Evolutionary conservation across 768 basidiomycete genomes (phyloP), one percentile per base, ranked within the genome.

Genomic region (Russula ochroleuca): DNA sequence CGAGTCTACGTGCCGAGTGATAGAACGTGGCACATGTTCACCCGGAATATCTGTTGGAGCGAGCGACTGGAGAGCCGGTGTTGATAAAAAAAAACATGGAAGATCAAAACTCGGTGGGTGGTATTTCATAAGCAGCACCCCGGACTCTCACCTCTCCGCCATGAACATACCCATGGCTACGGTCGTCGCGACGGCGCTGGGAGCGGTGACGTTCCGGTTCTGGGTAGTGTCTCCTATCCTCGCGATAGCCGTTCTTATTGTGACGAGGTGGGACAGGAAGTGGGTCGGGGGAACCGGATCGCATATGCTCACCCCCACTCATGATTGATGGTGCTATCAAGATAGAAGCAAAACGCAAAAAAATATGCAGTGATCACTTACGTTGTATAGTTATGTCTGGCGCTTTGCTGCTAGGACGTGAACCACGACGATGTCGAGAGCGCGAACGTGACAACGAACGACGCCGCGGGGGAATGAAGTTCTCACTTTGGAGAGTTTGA

Each of bases 371-470:
- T 28, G 48, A 50, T 14, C 21, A 25, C 64, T 45, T 41, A 65
- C 64, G 54, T n/a, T 65, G 64, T 17, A 65, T 37, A 23, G 37
- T n/a, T 45, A 65, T 65, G 10, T 65, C 64, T 7, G 64, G 64
- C 14, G 49, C 59, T 37, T 51, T 65, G 59, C 59, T 65, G 33
- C 59, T 61, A 17, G 53, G 64, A 45, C 48, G 64, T 8, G 64
- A 65, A 38, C 40, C 31, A 50, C 31, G 63, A 25, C n/a, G 63
- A n/a, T 50, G 59, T 10, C 25, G 59, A 35, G 64, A 60, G 11
- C 38, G 59, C 40, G 61, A 43, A 28, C 45, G 55, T 23, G 63
- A 61, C 23, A 21, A 3, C n/a, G 63, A 56, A 45, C 10, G 54
- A 28, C 23, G 53, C 15, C n/a, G 54, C 10, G 54, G 35, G 31